Base-by-base conservation (phyloP, 495 filamentous ascomycete species). In the Hypoxylon crocopeplum region DNA sequence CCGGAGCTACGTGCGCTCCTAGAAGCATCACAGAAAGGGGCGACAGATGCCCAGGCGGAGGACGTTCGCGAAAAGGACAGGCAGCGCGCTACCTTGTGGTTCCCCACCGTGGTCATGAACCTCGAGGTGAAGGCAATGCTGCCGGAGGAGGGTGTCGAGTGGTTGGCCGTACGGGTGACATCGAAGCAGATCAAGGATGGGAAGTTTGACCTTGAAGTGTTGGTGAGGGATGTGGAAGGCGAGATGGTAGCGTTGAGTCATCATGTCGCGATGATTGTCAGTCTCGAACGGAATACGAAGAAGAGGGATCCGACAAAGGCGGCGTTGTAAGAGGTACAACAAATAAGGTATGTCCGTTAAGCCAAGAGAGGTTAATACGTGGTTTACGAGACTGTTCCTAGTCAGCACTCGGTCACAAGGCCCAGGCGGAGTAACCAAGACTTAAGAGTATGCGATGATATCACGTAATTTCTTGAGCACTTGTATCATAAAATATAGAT, bases 21-120 rank as follows among this genome's bases (percentile, higher is more conserved):
- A 3, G 36, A 29, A 16, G 16, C 7, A 3, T n/a, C n/a, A n/a
- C n/a, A n/a, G 22, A 54, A 64, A 15, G 32, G 0, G 8, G 1
- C 1, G 3, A 15, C 11, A 7, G 13, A 29, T 11, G 38, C 47
- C 7, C n/a, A 16, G n/a, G 19, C 42, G 16, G 30, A 16, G 13
- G 45, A 59, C 1, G 10, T 13, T 0, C 15, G 21, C 2, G 24
- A 36, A 16, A 24, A 30, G 30, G 19, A 25, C 3, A 17, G 36
- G 27, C 16, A 27, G 16, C 38, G 50, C 3, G 51, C 42, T 10
- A 27, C 12, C 16, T 81, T 76, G 63, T 93, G 91, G 91, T 93
- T 92, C 73, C 90, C 89, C 0, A 95, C 90, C 2, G 72, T 94
- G 12, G 77, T 87, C 16, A 70, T 91, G 70, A 86, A 84, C 56